Evolutionary conservation across 1,284 basidiomycete genomes (phyloP), one percentile per base, ranked within the genome.

Genomic region (Ganoderma lucidum): DNA sequence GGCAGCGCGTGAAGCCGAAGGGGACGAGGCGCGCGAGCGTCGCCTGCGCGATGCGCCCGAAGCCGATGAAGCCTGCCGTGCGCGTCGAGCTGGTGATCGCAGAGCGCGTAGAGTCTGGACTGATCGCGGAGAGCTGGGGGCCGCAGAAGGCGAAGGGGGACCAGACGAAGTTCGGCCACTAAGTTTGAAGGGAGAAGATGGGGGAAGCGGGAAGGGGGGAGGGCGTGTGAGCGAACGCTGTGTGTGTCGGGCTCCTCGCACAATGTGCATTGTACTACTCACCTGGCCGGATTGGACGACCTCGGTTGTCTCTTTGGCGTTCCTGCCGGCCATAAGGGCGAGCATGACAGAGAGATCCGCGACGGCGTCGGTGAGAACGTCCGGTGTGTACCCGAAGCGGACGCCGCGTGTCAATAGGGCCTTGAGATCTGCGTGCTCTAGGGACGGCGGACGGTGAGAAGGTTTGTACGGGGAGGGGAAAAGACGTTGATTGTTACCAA

Each of bases 341-440:
- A 99, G 88, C 90, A 97, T 94, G 56, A 97, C 85, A 0, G 92
- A 89, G 12, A 95, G 80, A 79, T 98, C 97, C 12, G 97, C 96
- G 42, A 96, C 96, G 69, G 96, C 94, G 75, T 94, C 92, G 14
- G 93, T 96, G 28, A 98, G 86, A 3, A 98, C 92, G 68, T 95
- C 93, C 0, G 96, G 96, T 0, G 96, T 98, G 80, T 96, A 96
- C 5, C 97, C 97, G 14, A 99, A 81, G 62, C 87, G 89, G 70
- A 99, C 86, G 1, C 87, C 85, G 19, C 90, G 86, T 73, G 85
- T 81, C n/a, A 88, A 86, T n/a, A 92, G 81, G 19, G 88, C 87
- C 10, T 82, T 77, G 0, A 94, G 81, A 71, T 93, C 89, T 62
- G 96, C 87, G 76, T 99, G 97, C 73, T 99, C 97, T 95, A 69